These are phyloP conservation scores for Daldinia caldariorum DNA, from an alignment of 495 filamentous ascomycete genomes.

Conservation along the genomic window DNA sequence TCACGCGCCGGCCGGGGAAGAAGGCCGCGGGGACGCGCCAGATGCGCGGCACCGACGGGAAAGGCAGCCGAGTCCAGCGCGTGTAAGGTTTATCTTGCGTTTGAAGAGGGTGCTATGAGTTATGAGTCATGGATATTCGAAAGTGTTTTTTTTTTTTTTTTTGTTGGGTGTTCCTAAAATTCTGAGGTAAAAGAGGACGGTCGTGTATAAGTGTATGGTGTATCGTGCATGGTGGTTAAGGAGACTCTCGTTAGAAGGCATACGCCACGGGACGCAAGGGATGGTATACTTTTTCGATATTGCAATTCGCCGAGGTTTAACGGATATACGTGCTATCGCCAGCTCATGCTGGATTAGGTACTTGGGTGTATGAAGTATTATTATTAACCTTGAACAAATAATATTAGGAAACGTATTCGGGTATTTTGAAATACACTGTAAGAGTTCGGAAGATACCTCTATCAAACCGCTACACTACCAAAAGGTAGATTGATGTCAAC, in stretches of 20 bases:
- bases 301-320: background rate
- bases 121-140: too few species aligned
- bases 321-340: too few species aligned
- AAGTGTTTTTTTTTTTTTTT: background rate
- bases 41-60: conserved; percentile 51
- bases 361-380: too few species aligned
- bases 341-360: too few species aligned
- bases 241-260: background rate
- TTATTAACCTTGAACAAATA: too few species aligned
- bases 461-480: too few species aligned
- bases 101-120: background rate
- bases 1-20: conserved; percentile 47
- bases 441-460: too few species aligned
- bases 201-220: too few species aligned
- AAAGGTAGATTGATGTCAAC: too few species aligned
- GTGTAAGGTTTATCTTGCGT: conserved; percentile 9
- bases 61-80: conserved; percentile 33
- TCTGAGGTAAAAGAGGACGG: background rate
- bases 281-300: background rate
- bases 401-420: too few species aligned
- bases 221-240: background rate
- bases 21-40: conserved; percentile 51
- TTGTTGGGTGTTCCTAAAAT: too few species aligned
- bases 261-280: background rate
- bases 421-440: too few species aligned